Evolutionary conservation across 768 basidiomycete species (phyloP).

Genomic region (Tulasnella calospora): DNA sequence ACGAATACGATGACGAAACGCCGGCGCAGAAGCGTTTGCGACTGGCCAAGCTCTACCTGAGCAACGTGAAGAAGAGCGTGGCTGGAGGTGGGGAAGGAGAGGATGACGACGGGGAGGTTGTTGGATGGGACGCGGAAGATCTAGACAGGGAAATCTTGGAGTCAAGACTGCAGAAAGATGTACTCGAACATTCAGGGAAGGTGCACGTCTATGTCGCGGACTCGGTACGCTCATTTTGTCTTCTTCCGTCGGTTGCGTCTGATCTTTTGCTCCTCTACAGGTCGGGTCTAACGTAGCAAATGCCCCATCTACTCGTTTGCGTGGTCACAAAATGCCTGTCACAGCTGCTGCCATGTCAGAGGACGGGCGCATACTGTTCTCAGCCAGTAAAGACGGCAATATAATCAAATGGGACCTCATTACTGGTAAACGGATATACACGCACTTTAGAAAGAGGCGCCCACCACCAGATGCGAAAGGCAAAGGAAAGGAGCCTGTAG

Average conservation of each 20-base stretch:
- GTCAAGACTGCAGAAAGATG: conserved; percentile 85
- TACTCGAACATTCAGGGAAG: conserved; percentile 83
- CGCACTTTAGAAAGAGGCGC: conserved; percentile 56
- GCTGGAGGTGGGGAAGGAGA: conserved; percentile 23
- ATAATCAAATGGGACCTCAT: conserved; percentile 80
- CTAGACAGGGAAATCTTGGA: conserved; percentile 91
- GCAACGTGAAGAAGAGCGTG: conserved; percentile 72
- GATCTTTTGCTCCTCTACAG: not conserved
- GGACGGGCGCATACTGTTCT: conserved; percentile 71
- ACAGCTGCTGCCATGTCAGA: conserved; percentile 77
- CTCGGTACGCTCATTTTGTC: conserved; percentile 41
- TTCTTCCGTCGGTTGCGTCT: conserved; percentile 1
- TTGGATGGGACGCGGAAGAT: conserved; percentile 72
- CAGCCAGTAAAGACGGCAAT: conserved; percentile 83
- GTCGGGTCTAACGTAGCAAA: conserved; percentile 38
- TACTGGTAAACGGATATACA: conserved; percentile 54
- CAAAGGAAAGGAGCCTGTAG: conserved; percentile 47
- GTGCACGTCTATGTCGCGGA: conserved; percentile 77
- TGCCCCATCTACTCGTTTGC: conserved; percentile 50
- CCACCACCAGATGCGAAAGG: conserved; percentile 37
- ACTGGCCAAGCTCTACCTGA: conserved; percentile 84
- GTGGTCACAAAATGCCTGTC: conserved; percentile 71
- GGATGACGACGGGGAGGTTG: conserved; percentile 47
- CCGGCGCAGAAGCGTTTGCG: conserved; percentile 89
- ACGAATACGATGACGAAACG: conserved; percentile 84